Evolutionary conservation across 2,329 filamentous ascomycete species (phyloP).

Genomic region (Neurospora sp.): DNA sequence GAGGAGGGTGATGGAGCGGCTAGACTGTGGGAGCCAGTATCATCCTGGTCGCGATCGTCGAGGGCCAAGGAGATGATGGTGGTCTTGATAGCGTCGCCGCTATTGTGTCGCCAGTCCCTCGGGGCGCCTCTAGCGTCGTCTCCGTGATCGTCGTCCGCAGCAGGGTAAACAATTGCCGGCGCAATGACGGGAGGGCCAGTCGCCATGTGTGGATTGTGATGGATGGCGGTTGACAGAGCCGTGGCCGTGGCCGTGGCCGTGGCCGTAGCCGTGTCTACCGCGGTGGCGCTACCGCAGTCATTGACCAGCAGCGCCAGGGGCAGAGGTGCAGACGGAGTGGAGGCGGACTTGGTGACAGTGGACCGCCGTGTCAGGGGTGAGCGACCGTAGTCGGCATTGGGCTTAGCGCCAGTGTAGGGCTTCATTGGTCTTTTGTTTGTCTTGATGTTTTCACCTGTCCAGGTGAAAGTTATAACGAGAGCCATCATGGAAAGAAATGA

Average conservation of each 20-base stretch:
- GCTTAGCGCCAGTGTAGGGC: not conserved
- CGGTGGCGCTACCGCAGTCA: not conserved
- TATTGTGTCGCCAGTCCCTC: conserved; percentile 15
- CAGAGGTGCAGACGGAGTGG: not conserved
- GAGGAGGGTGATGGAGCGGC: not conserved
- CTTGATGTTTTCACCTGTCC: not conserved
- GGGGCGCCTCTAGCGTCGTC: conserved; percentile 1
- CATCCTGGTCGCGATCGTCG: not conserved
- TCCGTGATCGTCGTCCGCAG: conserved; percentile 29
- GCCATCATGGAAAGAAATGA: not conserved
- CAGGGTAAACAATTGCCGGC: conserved; percentile 35
- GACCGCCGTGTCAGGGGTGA: not conserved
- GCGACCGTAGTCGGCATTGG: not conserved
- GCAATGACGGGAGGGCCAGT: conserved; percentile 48
- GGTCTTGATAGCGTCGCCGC: not conserved
- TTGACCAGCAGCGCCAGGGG: not conserved
- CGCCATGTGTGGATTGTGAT: conserved; percentile 36
- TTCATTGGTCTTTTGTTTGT: not conserved
- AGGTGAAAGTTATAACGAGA: not conserved
- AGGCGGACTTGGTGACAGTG: not conserved
- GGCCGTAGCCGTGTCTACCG: not conserved
- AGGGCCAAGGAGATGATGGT: conserved; percentile 3
- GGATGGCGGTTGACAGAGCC: not conserved
- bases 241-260: not conserved
- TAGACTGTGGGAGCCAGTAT: not conserved